Percentiles rank a stretch among this genome's conserved stretches.
Conservation (phyloP, 805 yeast genomes). For the Zygoascus flipseniorum region DNA sequence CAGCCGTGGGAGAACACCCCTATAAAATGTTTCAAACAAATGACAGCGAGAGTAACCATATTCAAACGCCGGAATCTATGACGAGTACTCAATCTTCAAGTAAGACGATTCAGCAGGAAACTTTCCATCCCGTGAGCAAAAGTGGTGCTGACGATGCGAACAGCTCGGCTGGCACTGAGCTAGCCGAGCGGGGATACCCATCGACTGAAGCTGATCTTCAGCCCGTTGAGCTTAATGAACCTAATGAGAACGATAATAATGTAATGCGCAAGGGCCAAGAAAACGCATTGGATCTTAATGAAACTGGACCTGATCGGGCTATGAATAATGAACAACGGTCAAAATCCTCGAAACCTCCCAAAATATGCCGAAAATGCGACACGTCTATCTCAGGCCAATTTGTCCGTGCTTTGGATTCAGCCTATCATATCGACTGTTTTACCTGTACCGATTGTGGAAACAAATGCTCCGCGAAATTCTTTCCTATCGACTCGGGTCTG, state of each 20-base stretch:
- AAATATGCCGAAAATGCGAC: constrained; percentile 44
- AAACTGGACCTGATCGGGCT: not conserved
- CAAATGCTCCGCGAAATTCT: constrained; percentile 78
- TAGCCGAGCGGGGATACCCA: not conserved
- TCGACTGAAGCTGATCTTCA: not conserved
- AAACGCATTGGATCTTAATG: not conserved
- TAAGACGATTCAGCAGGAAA: not conserved
- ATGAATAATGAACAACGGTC: not conserved
- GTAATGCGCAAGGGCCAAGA: not conserved
- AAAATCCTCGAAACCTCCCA: constrained; percentile 5
- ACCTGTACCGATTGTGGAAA: constrained; percentile 75
- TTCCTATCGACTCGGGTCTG: constrained; percentile 54
- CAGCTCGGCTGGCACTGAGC: not conserved
- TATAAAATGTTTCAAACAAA: not conserved
- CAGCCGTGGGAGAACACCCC: not conserved
- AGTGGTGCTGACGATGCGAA: not conserved
- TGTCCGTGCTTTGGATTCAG: constrained; percentile 72
- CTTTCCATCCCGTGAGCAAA: not conserved
- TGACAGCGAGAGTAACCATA: not conserved
- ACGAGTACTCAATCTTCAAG: not conserved
- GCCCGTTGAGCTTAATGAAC: not conserved
- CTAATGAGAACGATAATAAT: not conserved
- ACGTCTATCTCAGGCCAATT: constrained; percentile 59
- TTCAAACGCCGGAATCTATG: not conserved
- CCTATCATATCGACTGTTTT: constrained; percentile 84